Evolutionary conservation across 805 yeast species (phyloP).

Genomic region (Sporopachydermia lactativora): DNA sequence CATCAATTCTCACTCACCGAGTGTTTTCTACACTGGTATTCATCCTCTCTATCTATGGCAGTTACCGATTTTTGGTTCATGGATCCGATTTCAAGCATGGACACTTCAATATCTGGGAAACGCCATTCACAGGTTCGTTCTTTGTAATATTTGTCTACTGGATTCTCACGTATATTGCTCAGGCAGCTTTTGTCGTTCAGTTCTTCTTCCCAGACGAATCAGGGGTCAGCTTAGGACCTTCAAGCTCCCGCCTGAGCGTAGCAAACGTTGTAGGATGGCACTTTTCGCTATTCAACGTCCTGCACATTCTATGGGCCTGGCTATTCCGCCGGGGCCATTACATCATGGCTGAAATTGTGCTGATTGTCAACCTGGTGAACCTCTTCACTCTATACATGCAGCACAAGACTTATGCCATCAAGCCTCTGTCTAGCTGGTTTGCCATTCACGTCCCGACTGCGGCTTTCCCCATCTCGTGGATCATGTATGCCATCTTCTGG

Average conservation of each 20-base stretch:
- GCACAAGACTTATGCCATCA: slow-evolving; percentile 44
- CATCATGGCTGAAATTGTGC: slow-evolving; percentile 41
- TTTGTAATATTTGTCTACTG: slow-evolving; percentile 33
- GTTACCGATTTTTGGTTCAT: slow-evolving; percentile 42
- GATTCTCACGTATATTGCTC: slow-evolving; percentile 38
- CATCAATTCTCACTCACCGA: slow-evolving; percentile 20
- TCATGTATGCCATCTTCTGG: slow-evolving; percentile 65
- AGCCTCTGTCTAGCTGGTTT: slow-evolving; percentile 37
- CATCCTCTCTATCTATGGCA: slow-evolving; percentile 40
- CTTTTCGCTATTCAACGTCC: slow-evolving; percentile 45
- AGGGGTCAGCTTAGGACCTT: not conserved
- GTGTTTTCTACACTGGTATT: slow-evolving; percentile 38
- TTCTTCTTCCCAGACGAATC: slow-evolving; percentile 1
- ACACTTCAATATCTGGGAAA: slow-evolving; percentile 37
- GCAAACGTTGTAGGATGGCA: slow-evolving; percentile 39
- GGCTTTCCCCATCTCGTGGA: slow-evolving; percentile 67
- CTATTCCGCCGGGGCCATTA: slow-evolving; percentile 47
- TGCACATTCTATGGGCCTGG: slow-evolving; percentile 49
- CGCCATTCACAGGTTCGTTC: slow-evolving; percentile 50
- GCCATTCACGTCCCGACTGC: slow-evolving; percentile 50
- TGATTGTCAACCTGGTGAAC: slow-evolving; percentile 46
- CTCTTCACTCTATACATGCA: slow-evolving; percentile 38
- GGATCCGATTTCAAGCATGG: slow-evolving; percentile 26
- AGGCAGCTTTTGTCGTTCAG: slow-evolving; percentile 21
- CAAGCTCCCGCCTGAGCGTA: slow-evolving; percentile 15